A percentile compares a stretch with the other conserved stretches of the same genome.
These are phyloP conservation scores for Zea mays DNA, from an alignment of 176 grass and related monocot species.

Conservation along the genomic window Zm-B73-REFERENCE-NAM-5.0 NC_050096.1:192549001-192549500, in stretches of 20 bases:
- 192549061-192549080: conserved; percentile 72
- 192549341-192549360: no score
- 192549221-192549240: conserved; percentile 49
- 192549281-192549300: not conserved
- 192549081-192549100: conserved; percentile 24
- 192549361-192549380: no score
- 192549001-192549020: no score
- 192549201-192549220: conserved; percentile 89
- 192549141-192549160: conserved; percentile 51
- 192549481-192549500: no score
- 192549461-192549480: no score
- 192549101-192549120: not conserved
- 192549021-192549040: not conserved
- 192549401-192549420: no score
- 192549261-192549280: conserved; percentile 11
- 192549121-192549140: conserved; percentile 3
- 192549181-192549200: conserved; percentile 92
- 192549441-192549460: no score
- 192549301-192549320: no score
- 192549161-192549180: conserved; percentile 87
- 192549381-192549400: no score
- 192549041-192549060: conserved; percentile 74
- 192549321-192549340: no score
- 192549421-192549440: no score
- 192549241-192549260: not conserved